These are phyloP conservation scores for Exophiala phaeomuriformis DNA, from an alignment of 2,329 filamentous ascomycete species.

Conservation along the genomic window DNA sequence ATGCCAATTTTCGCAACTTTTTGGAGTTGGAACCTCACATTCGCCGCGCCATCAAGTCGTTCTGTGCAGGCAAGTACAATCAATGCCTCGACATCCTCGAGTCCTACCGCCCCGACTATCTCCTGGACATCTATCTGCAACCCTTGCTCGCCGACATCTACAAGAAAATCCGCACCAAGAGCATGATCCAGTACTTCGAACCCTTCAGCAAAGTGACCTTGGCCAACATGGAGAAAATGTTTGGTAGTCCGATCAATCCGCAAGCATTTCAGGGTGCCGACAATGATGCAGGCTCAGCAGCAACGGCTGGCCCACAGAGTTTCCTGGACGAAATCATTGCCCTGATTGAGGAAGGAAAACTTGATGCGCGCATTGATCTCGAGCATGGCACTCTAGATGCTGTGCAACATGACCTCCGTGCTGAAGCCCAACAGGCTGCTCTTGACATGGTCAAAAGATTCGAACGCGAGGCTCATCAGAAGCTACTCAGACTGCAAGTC, in stretches of 20 bases:
- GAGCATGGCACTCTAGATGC: slow-evolving; percentile 74
- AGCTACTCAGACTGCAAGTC: slow-evolving; percentile 71
- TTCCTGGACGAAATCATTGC: slow-evolving; percentile 58
- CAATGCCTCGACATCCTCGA: slow-evolving; percentile 76
- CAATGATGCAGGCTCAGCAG: slow-evolving; percentile 27
- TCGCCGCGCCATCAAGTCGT: slow-evolving; percentile 79
- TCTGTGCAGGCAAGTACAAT: slow-evolving; percentile 84
- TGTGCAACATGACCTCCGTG: slow-evolving; percentile 58
- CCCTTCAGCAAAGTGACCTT: slow-evolving; percentile 85
- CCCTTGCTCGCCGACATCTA: slow-evolving; percentile 66
- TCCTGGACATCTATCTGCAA: slow-evolving; percentile 81
- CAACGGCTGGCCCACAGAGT: background rate
- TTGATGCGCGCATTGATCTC: slow-evolving; percentile 76
- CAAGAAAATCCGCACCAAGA: slow-evolving; percentile 71
- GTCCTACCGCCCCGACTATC: slow-evolving; percentile 72
- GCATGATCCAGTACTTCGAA: slow-evolving; percentile 85
- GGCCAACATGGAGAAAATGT: slow-evolving; percentile 67
- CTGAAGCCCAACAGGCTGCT: slow-evolving; percentile 61
- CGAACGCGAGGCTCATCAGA: slow-evolving; percentile 65
- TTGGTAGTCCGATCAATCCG: slow-evolving; percentile 49
- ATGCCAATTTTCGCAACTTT: slow-evolving; percentile 71
- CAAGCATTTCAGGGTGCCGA: slow-evolving; percentile 35
- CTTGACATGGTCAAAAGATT: slow-evolving; percentile 63
- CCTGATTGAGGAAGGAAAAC: slow-evolving; percentile 65
- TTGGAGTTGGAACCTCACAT: slow-evolving; percentile 92